Percentiles rank a stretch among this genome's conserved stretches.
These are phyloP conservation scores for Pilasporangium apinafurcum DNA, from an alignment of 352 stramenopile genomes.

Conservation along the genomic window DNA sequence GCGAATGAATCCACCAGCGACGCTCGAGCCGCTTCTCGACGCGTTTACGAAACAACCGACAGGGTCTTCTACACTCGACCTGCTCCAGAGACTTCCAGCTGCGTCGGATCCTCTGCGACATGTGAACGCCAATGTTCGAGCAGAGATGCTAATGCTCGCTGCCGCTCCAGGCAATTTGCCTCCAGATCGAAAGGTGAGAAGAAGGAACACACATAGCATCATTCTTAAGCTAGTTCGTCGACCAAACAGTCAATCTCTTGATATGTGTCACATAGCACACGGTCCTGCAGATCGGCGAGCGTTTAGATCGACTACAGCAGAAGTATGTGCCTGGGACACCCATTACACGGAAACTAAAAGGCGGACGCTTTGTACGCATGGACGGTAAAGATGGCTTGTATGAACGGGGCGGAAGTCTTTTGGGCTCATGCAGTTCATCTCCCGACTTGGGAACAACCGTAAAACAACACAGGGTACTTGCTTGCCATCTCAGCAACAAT, in stretches of 20 bases:
- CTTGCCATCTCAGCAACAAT: slow-evolving; percentile 2
- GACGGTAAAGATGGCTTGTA: slow-evolving; percentile 15
- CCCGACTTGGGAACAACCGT: too few species aligned
- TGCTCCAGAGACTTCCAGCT: slow-evolving; percentile 32
- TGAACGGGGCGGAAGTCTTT: too few species aligned
- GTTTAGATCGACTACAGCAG: slow-evolving; percentile 13
- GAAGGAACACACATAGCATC: too few species aligned
- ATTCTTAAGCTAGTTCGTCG: too few species aligned
- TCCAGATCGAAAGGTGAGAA: slow-evolving; percentile 6
- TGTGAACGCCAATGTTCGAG: slow-evolving; percentile 17
- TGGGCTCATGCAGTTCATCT: slow-evolving; percentile 15
- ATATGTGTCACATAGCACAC: too few species aligned
- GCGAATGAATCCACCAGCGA: slow-evolving; percentile 3
- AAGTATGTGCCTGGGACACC: slow-evolving; percentile 30
- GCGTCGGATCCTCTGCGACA: not conserved
- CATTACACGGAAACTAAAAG: slow-evolving; percentile 28
- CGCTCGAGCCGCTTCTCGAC: slow-evolving; percentile 13
- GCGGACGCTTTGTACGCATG: slow-evolving; percentile 24
- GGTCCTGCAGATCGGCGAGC: slow-evolving; percentile 24
- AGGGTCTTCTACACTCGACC: slow-evolving; percentile 55
- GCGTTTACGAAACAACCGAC: slow-evolving; percentile 13
- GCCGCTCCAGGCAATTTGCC: slow-evolving; percentile 6
- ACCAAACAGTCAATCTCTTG: too few species aligned
- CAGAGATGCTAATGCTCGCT: slow-evolving; percentile 39
- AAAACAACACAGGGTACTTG: too few species aligned